Conservation (phyloP, 805 yeast species). For the Wickerhamomyces rabaulensis region DNA sequence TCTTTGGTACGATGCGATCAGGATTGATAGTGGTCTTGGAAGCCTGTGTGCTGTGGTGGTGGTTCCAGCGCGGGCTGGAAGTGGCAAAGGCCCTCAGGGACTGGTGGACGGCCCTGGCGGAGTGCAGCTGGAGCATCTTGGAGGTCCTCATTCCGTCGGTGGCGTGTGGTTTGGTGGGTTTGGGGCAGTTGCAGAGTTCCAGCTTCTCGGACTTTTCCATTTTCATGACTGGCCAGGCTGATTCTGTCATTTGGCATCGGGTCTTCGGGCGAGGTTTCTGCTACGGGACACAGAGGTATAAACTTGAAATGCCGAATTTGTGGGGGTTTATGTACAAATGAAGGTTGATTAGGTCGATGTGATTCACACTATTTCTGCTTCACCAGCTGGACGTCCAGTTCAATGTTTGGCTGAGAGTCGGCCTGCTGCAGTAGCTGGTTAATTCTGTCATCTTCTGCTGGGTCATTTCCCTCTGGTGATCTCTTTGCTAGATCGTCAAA, state of each 20-base stretch:
- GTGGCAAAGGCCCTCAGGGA: neutral
- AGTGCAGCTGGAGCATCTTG: neutral
- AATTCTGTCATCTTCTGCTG: constrained; percentile 12
- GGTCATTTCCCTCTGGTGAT: neutral
- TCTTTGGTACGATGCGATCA: neutral
- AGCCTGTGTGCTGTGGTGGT: neutral
- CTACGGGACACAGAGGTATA: neutral
- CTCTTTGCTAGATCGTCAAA: constrained; percentile 4
- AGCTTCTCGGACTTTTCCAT: no score
- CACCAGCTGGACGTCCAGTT: constrained; percentile 15
- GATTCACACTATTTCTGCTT: constrained; percentile 6
- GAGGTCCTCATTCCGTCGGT: neutral
- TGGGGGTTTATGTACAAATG: neutral
- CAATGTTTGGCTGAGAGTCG: constrained; percentile 13
- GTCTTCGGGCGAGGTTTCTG: neutral
- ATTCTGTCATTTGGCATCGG: no score
- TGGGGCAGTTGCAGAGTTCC: no score
- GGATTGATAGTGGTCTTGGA: neutral
- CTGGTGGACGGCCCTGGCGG: neutral
- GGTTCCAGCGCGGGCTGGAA: neutral
- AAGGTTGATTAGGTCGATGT: no score
- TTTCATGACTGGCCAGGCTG: neutral
- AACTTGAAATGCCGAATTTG: neutral
- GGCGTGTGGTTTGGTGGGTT: neutral
- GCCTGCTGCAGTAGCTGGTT: constrained; percentile 8